Evolutionary conservation across 495 filamentous ascomycete species (phyloP).

Genomic region (Parathielavia hyrcaniae): DNA sequence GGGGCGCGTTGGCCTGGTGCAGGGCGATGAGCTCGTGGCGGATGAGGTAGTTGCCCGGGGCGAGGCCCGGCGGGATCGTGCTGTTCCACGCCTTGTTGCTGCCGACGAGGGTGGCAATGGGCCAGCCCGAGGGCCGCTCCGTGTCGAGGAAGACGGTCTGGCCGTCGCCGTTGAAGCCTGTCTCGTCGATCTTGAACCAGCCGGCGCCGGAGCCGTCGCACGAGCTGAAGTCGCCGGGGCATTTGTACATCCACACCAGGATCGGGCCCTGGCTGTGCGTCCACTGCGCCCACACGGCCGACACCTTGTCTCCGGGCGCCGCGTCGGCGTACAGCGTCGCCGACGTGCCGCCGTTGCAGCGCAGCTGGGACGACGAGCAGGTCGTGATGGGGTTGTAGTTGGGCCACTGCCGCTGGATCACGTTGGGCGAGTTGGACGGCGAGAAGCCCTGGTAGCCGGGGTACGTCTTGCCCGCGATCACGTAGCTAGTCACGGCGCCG

Average conservation of each 20-base stretch:
- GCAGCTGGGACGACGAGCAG: conserved; percentile 37
- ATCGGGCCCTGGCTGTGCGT: conserved; percentile 53
- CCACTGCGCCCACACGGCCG: conserved; percentile 51
- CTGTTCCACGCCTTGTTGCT: conserved; percentile 37
- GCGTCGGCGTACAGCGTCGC: conserved; percentile 40
- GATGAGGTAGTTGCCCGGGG: conserved; percentile 53
- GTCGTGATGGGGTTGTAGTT: conserved; percentile 50
- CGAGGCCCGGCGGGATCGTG: conserved; percentile 47
- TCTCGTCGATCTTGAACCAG: conserved; percentile 60
- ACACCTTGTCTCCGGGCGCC: conserved; percentile 44
- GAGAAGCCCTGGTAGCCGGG: conserved; percentile 45
- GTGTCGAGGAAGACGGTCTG: conserved; percentile 6
- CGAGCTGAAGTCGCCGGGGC: conserved; percentile 41
- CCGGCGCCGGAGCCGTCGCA: conserved; percentile 43
- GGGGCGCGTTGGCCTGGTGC: conserved; percentile 54
- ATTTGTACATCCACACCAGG: conserved; percentile 51
- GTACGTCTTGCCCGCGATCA: conserved; percentile 49
- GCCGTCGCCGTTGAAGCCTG: conserved; percentile 34
- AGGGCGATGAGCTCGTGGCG: conserved; percentile 55
- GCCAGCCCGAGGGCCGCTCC: neutral
- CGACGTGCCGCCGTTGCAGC: conserved; percentile 52
- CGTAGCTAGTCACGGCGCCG: conserved; percentile 53
- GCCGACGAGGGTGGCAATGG: conserved; percentile 7
- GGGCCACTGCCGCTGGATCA: conserved; percentile 52
- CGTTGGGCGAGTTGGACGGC: conserved; percentile 39